A percentile compares a stretch with the other conserved stretches of the same genome.
Conservation (phyloP, 345 rosid species). For the Populus simonii region DNA sequence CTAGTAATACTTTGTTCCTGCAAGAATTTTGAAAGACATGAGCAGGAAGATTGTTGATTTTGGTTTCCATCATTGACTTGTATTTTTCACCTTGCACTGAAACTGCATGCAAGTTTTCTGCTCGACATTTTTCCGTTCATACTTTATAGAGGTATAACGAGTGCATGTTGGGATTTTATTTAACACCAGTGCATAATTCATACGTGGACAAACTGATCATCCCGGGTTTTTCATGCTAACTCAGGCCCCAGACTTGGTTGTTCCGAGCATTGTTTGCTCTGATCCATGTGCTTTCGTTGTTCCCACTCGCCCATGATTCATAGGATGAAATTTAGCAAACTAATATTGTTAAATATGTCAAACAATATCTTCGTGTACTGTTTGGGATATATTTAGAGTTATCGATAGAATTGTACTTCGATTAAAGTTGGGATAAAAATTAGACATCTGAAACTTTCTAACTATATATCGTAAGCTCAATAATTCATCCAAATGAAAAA, state of each 20-base stretch:
- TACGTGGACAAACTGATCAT: neutral
- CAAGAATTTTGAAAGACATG: neutral
- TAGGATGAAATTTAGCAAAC: too few relatives aligned
- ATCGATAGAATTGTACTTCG: too few relatives aligned
- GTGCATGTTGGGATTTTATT: too few relatives aligned
- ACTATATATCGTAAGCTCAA: too few relatives aligned
- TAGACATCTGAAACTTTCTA: too few relatives aligned
- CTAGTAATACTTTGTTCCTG: neutral
- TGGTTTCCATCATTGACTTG: neutral
- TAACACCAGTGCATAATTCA: neutral
- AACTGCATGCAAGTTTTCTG: neutral
- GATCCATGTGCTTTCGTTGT: neutral
- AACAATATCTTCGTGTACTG: too few relatives aligned
- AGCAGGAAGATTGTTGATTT: neutral
- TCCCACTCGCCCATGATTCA: neutral
- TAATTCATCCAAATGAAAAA: too few relatives aligned
- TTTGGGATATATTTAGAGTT: too few relatives aligned
- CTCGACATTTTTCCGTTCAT: neutral
- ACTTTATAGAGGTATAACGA: neutral
- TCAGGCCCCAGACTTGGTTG: neutral
- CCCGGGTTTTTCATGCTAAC: neutral
- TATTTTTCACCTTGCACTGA: neutral
- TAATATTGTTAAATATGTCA: too few relatives aligned
- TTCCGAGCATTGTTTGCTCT: neutral
- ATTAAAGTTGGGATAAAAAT: too few relatives aligned